phyloP scores from a whole-genome alignment of 805 yeast species.

The Candida khao-thaluensis region DNA sequence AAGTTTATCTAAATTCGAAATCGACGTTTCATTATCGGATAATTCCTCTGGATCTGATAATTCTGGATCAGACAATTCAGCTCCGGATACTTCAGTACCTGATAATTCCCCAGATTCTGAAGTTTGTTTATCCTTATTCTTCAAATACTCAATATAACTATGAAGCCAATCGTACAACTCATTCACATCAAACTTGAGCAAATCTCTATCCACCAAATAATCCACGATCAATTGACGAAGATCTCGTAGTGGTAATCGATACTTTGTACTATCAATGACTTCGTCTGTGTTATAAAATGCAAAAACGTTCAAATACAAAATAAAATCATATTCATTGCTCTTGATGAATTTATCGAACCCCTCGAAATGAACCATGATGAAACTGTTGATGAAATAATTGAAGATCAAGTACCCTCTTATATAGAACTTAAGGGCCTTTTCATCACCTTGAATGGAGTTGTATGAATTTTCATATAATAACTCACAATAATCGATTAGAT shows the following conservation, averaged over 20 bases:
- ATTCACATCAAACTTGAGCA: constrained; percentile 34
- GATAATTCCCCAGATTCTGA: constrained; percentile 1
- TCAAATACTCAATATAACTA: constrained; percentile 38
- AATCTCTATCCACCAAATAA: constrained; percentile 28
- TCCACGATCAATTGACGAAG: constrained; percentile 25
- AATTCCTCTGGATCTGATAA: constrained; percentile 6
- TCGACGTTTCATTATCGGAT: no score
- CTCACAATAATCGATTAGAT: constrained; percentile 41
- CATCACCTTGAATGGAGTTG: constrained; percentile 12
- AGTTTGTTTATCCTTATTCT: constrained; percentile 22
- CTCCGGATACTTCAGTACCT: no score
- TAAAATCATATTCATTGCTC: constrained; percentile 36
- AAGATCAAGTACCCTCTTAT: constrained; percentile 40
- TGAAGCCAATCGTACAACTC: constrained; percentile 40
- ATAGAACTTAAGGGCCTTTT: constrained; percentile 24
- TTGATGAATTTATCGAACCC: constrained; percentile 43
- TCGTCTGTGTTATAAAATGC: constrained; percentile 38
- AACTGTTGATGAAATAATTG: constrained; percentile 43
- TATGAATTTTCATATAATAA: constrained; percentile 34
- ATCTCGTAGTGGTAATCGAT: constrained; percentile 20
- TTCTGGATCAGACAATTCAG: background rate
- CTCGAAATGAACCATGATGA: constrained; percentile 41
- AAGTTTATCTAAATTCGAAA: constrained; percentile 5
- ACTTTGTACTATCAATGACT: constrained; percentile 19
- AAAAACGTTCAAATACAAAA: constrained; percentile 41